Evolutionary conservation across 495 filamentous ascomycete species (phyloP).

Genomic region (Rhizodiscina lignyota): DNA sequence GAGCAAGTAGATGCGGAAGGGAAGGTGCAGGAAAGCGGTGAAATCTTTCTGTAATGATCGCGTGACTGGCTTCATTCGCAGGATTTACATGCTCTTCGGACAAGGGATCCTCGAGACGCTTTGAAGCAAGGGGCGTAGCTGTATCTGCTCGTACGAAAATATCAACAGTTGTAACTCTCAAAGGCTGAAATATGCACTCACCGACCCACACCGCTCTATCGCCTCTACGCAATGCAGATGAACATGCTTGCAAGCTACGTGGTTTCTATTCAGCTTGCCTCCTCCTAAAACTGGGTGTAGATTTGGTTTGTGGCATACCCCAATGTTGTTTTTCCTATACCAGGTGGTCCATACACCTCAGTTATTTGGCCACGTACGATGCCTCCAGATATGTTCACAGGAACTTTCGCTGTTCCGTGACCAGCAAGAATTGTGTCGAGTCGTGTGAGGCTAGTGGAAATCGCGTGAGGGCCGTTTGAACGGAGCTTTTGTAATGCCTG

Average conservation of each 20-base stretch:
- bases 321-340: conserved; percentile 72
- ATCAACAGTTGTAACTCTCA: conserved; percentile 5
- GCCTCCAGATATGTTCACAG: conserved; percentile 25
- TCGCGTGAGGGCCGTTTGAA: conserved; percentile 27
- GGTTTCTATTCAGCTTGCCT: conserved; percentile 23
- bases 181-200: conserved; percentile 28
- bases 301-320: conserved; percentile 32
- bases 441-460: conserved; percentile 47
- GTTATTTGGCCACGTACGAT: conserved; percentile 63
- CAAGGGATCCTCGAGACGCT: conserved; percentile 12
- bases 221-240: conserved; percentile 43
- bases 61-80: neutral
- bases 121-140: conserved; percentile 7
- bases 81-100: neutral
- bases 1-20: conserved; percentile 60
- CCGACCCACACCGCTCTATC: conserved; percentile 72
- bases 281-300: neutral
- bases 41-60: conserved; percentile 10
- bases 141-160: conserved; percentile 5
- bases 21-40: conserved; percentile 27
- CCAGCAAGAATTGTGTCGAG: conserved; percentile 26
- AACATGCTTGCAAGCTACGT: conserved; percentile 40
- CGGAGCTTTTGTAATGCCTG: conserved; percentile 57
- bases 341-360: conserved; percentile 80
- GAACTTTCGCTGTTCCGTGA: conserved; percentile 2